These are phyloP conservation scores for Phytopythium sindhum DNA, from an alignment of 352 stramenopile species.

Conservation along the genomic window DNA sequence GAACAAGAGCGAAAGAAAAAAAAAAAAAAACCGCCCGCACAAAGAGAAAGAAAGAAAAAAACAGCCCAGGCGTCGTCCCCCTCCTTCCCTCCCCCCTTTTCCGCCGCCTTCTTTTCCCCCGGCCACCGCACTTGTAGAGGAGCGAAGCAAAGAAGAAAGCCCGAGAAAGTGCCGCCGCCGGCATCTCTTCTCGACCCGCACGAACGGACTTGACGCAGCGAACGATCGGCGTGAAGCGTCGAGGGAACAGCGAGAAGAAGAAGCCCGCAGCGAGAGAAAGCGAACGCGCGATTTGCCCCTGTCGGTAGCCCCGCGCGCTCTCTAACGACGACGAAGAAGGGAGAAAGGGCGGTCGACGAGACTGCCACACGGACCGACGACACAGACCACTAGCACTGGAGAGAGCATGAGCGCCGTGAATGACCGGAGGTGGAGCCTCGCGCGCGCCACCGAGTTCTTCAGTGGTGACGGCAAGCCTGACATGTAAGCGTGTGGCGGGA, in stretches of 20 bases:
- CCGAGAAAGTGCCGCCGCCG: background rate
- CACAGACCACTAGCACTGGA: background rate
- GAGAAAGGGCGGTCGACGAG: background rate
- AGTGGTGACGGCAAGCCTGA: slow-evolving; percentile 84
- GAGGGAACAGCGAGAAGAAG: background rate
- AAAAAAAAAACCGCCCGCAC: background rate
- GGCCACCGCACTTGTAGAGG: slow-evolving; percentile 7
- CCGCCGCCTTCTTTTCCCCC: slow-evolving; percentile 3
- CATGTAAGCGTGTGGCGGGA: slow-evolving; percentile 36
- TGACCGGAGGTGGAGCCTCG: slow-evolving; percentile 81
- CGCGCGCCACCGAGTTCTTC: slow-evolving; percentile 86
- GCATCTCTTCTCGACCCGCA: background rate
- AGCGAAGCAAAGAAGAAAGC: slow-evolving; percentile 7
- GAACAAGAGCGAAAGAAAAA: slow-evolving; percentile 3
- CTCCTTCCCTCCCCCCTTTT: background rate
- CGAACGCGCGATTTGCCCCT: background rate
- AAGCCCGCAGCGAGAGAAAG: background rate
- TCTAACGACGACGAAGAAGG: background rate
- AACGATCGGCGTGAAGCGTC: background rate
- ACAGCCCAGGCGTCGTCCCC: background rate
- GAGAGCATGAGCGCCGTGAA: slow-evolving; percentile 50
- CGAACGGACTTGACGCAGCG: background rate
- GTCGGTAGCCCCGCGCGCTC: background rate
- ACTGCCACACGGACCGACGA: background rate
- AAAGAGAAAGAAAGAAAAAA: slow-evolving; percentile 2